phyloP scores from a whole-genome alignment of 108 stramenopile species.

The Chaetoceros tenuissimus region DNA sequence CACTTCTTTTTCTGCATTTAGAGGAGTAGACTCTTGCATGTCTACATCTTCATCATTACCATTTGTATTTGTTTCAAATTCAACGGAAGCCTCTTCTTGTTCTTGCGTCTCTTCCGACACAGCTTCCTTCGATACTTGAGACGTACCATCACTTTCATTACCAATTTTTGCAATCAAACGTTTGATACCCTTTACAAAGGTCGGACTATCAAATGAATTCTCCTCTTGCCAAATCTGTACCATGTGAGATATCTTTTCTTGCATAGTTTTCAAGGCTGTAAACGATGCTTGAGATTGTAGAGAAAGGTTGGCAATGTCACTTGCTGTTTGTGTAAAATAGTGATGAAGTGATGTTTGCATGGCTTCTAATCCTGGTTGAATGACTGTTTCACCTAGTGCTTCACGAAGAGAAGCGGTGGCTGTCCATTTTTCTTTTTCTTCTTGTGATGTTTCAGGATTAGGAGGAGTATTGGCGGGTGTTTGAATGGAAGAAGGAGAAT shows the following conservation, averaged over 20 bases:
- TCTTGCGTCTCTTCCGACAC: neutral
- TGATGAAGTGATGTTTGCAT: constrained; percentile 7
- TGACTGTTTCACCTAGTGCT: constrained; percentile 36
- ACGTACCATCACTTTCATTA: neutral
- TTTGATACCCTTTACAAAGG: neutral
- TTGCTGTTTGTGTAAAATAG: neutral
- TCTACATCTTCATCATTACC: neutral
- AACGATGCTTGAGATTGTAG: constrained; percentile 1
- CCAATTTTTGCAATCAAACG: neutral
- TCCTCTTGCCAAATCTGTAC: neutral
- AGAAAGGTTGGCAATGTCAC: neutral
- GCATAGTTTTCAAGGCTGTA: neutral
- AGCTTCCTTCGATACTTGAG: too few species aligned
- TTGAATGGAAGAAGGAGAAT: neutral
- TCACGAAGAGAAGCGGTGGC: constrained; percentile 30
- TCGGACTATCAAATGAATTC: neutral
- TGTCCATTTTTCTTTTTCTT: constrained; percentile 27
- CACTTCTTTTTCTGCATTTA: neutral
- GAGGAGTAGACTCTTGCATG: neutral
- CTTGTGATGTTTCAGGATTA: neutral
- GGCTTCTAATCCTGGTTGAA: constrained; percentile 25
- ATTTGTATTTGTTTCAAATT: neutral
- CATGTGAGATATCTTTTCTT: neutral
- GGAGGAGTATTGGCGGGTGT: neutral
- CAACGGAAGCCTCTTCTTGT: neutral